Conservation (phyloP, 2,329 filamentous ascomycete genomes). For the Ophiosphaerella korrae region DNA sequence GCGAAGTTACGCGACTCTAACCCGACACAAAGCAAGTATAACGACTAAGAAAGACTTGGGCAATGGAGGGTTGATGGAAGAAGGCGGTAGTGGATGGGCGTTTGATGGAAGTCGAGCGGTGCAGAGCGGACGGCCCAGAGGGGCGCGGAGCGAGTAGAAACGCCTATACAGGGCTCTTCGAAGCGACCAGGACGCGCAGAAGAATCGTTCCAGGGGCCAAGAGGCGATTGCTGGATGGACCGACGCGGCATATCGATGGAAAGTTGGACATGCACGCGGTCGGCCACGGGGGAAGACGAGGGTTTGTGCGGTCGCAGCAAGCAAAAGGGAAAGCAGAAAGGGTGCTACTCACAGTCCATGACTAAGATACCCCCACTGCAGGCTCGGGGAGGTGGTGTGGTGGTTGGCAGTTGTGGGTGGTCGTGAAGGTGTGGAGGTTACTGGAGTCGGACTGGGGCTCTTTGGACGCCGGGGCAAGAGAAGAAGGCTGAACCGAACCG, state of each 20-base stretch:
- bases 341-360: conserved; percentile 64
- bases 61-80: conserved; percentile 49
- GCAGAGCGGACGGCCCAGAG: conserved; percentile 28
- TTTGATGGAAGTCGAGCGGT: conserved; percentile 34
- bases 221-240: conserved; percentile 34
- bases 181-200: conserved; percentile 18
- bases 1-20: conserved; percentile 51
- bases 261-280: conserved; percentile 41
- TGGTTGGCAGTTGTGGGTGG: conserved; percentile 39
- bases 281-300: conserved; percentile 21
- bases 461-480: conserved; percentile 9
- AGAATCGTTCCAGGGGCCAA: conserved; percentile 16
- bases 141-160: conserved; percentile 15
- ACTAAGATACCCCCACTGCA: conserved; percentile 54
- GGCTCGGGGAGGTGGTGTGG: conserved; percentile 31
- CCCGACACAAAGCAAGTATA: conserved; percentile 39
- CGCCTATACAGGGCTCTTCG: conserved; percentile 17
- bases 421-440: conserved; percentile 33
- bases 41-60: conserved; percentile 28
- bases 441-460: conserved; percentile 21
- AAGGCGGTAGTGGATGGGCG: conserved; percentile 41
- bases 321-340: conserved; percentile 41
- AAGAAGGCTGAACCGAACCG: conserved; percentile 1
- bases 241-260: conserved; percentile 41
- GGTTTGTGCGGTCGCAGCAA: conserved; percentile 16